A percentile compares a stretch with the other conserved stretches of the same genome.
These are phyloP conservation scores for Termitomyces sp. DNA, from an alignment of 768 basidiomycete species.

Conservation along the genomic window DNA sequence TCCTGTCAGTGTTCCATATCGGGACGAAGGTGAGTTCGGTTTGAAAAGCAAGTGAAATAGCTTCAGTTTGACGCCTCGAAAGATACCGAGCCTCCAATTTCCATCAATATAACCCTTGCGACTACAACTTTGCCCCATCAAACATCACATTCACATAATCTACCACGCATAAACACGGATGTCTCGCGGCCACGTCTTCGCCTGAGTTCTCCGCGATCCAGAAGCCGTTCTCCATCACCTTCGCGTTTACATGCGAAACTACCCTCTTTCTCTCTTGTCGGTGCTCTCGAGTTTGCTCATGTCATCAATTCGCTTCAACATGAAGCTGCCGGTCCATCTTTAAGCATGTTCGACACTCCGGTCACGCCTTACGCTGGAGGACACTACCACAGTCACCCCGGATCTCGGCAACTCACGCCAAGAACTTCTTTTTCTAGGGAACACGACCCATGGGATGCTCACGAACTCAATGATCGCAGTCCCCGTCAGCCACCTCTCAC, in stretches of 20 bases:
- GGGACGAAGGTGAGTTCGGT: constrained; percentile 50
- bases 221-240: constrained; percentile 45
- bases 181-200: constrained; percentile 20
- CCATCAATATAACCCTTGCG: constrained; percentile 21
- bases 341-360: constrained; percentile 61
- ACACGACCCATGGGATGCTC: constrained; percentile 44
- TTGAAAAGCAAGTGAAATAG: not conserved
- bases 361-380: constrained; percentile 70
- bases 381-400: constrained; percentile 50
- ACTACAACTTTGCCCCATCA: constrained; percentile 10
- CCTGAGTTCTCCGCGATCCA: constrained; percentile 33
- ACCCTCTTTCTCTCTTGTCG: constrained; percentile 87
- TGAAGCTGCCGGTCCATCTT: constrained; percentile 54
- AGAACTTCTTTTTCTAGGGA: constrained; percentile 24
- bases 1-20: constrained; percentile 43
- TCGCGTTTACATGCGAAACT: constrained; percentile 36
- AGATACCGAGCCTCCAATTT: constrained; percentile 9
- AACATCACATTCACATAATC: not conserved
- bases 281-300: constrained; percentile 93
- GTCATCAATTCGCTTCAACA: constrained; percentile 77
- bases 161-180: constrained; percentile 6
- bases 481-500: constrained; percentile 18
- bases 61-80: not conserved
- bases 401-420: constrained; percentile 19
- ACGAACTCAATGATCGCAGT: constrained; percentile 46